Evolutionary conservation across 192 early-diverging fungal species (phyloP), one percentile per base, ranked within the genome.

Genomic region (Coemansia umbellata): DNA sequence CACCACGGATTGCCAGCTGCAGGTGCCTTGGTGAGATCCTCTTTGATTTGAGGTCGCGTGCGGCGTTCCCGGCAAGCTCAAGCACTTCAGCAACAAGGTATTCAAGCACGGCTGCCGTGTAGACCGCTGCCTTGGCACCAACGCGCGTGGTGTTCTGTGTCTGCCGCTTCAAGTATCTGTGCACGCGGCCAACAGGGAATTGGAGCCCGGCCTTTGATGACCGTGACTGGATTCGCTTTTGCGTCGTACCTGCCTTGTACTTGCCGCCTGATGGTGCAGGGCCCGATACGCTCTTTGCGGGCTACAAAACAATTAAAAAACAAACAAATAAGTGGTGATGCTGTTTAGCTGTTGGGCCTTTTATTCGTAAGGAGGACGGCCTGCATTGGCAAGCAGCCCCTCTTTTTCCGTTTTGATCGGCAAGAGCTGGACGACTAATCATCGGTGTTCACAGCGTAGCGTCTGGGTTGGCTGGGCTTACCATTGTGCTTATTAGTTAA

Each of bases 161-260:
- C 54, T 85, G 78, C 51, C 83, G 80, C 74, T 94, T 94, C 63
- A 94, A 74, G 63, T 94, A 93, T 50, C 93, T 82, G 69, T 95
- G 93, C 60, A 95, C 89, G 78, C 93, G 91, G 23, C 93, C 90
- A 11, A 95, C 93, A 21, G 93, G 93, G 60, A 95, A 95, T 82
- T 95, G 81, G 10, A 76, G 52, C 39, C 73, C 73, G 13, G 73
- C 73, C 47, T 76, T 76, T 44, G 73, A 65, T 43, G 56, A 70
- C 60, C 73, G 66, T 41, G 73, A 76, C 31, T 76, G 73, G n/a
- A 69, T 50, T 47, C 73, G 73, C 50, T 76, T 76, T 40, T 60
- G 50, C 39, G 73, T 37, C 3, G 65, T 47, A 13, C 62, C 66
- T 2, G 53, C 50, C 50, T 69, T 69, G 66, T 58, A 69, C 40